phyloP scores from a whole-genome alignment of 192 early-diverging fungal genomes.

The Chytriomyces confervae region DNA sequence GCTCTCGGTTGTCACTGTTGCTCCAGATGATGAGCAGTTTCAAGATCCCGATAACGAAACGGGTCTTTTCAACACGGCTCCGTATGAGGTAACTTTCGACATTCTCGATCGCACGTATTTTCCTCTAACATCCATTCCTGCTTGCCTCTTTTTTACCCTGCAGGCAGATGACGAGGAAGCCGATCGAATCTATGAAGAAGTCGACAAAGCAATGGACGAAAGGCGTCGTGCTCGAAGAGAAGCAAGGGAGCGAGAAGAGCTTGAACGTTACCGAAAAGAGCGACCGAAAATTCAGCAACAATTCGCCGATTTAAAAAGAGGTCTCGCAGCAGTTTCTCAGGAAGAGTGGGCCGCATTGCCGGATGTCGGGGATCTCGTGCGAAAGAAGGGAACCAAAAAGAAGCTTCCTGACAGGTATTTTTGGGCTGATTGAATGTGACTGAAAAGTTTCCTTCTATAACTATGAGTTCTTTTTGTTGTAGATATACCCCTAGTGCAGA shows the following conservation, averaged over 20 bases:
- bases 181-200: conserved; percentile 85
- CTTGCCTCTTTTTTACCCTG: no score
- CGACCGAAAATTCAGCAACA: conserved; percentile 85
- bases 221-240: conserved; percentile 77
- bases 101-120: no score
- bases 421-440: background rate
- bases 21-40: conserved; percentile 70
- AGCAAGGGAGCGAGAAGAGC: conserved; percentile 71
- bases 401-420: conserved; percentile 39
- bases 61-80: conserved; percentile 82
- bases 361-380: conserved; percentile 84
- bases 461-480: conserved; percentile 32
- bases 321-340: conserved; percentile 73
- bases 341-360: conserved; percentile 88
- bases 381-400: conserved; percentile 75
- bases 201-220: conserved; percentile 92
- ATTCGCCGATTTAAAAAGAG: conserved; percentile 88
- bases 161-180: conserved; percentile 92
- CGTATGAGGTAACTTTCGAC: conserved; percentile 73
- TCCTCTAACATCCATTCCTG: no score
- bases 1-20: conserved; percentile 3
- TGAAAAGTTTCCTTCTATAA: background rate
- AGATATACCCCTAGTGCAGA: conserved; percentile 60
- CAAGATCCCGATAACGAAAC: conserved; percentile 94
- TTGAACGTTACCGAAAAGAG: conserved; percentile 71